These are phyloP conservation scores for Rhodotorula sp. DNA, from an alignment of 1,284 basidiomycete species.

Conservation along the genomic window DNA sequence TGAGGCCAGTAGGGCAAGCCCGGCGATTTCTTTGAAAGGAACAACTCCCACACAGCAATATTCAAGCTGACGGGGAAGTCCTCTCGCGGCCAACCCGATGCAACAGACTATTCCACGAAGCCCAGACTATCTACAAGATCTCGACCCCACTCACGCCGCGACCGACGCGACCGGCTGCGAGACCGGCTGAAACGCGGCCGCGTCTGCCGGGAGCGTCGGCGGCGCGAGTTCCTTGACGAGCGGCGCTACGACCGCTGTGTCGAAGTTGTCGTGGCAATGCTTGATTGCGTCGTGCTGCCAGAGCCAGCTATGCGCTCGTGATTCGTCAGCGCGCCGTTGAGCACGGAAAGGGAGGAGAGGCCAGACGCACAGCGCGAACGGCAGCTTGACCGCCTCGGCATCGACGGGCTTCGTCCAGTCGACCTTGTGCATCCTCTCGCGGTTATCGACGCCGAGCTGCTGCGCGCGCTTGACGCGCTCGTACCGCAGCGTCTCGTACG, in stretches of 20 bases:
- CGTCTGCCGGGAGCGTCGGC: not conserved
- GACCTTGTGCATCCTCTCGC: slow-evolving; percentile 16
- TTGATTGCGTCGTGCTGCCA: slow-evolving; percentile 21
- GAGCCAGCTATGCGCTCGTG: not conserved
- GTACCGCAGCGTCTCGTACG: slow-evolving; percentile 25
- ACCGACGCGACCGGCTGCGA: not conserved
- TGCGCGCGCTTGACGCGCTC: slow-evolving; percentile 22
- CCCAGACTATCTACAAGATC: no score
- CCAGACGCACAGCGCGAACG: not conserved
- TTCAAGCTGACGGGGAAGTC: no score
- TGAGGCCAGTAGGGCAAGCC: no score
- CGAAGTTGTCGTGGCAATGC: slow-evolving; percentile 11
- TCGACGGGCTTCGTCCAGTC: slow-evolving; percentile 10
- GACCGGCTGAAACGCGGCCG: not conserved
- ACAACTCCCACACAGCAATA: no score
- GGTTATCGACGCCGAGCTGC: slow-evolving; percentile 16
- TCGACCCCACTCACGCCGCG: not conserved
- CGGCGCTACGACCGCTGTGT: not conserved
- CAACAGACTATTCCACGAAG: no score
- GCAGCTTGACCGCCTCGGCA: slow-evolving; percentile 1
- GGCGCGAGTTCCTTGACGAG: not conserved
- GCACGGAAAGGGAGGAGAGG: no score
- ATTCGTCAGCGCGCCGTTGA: not conserved
- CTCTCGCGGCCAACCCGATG: no score
- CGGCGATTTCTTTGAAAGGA: no score